Evolutionary conservation across 2,329 filamentous ascomycete genomes (phyloP), one percentile per base, ranked within the genome.

Genomic region (Periconia macrospinosa): DNA sequence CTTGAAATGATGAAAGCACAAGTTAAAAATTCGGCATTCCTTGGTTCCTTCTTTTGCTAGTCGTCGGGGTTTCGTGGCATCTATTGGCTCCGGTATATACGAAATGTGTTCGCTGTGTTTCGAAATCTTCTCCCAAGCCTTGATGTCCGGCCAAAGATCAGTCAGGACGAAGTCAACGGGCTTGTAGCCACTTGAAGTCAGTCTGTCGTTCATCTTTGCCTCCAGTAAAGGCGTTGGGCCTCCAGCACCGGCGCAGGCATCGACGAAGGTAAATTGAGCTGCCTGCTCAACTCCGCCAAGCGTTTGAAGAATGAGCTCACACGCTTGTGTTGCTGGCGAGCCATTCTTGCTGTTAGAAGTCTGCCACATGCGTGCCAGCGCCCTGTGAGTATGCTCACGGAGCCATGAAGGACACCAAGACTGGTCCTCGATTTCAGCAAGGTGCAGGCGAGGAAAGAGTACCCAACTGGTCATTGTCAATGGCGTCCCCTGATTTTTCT

Each of bases 1-100:
- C 5, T 50, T 20, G 35, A 50, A 50, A 27, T 50, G 47, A 30
- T 50, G 47, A 27, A 50, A 50, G 37, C 47, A 50, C 37, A 50
- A 20, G n/a, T 50, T 50, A 23, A 27, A 50, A 13, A 50, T 30
- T 13, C 47, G 37, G 41, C 47, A 50, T 30, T 50, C 47, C 40
- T 50, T 50, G 8, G 11, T 44, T 33, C 30, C 30, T 7, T 27
- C 20, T 8, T 17, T 19, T 20, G 15, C 30, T 15, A 27, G 13
- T 15, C 35, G 18, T 23, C 17, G 8, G 11, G 18, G 17, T 37
- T 47, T 47, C 19, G 45, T 47, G 14, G 45, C 45, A 37, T 47
- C 45, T 17, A 19, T 19, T 11, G 45, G 45, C 30, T 47, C 27
- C 9, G 6, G 19, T 14, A 47, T 20, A 40, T 33, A 47, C 6